Conservation (phyloP, 2,329 filamentous ascomycete genomes). For the Escovopsis weberi region DNA sequence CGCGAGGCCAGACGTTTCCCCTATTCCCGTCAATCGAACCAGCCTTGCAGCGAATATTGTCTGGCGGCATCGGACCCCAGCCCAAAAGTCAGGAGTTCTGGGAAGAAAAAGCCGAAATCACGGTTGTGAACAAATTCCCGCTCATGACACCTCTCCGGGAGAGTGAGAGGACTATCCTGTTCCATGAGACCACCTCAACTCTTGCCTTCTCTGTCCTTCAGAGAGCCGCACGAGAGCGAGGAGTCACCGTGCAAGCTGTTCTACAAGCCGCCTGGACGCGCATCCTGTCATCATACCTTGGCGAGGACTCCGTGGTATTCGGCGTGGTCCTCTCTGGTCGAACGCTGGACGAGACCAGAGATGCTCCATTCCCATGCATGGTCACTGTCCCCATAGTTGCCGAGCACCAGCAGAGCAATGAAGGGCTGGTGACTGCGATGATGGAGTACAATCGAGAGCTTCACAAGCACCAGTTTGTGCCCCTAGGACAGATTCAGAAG, state of each 20-base stretch:
- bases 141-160: conserved; percentile 50
- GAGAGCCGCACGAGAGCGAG: conserved; percentile 35
- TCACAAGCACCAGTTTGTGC: conserved; percentile 55
- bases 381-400: conserved; percentile 63
- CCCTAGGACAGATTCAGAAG: conserved; percentile 57
- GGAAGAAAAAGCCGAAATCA: conserved; percentile 36
- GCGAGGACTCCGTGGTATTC: conserved; percentile 60
- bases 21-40: conserved; percentile 15
- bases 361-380: conserved; percentile 62
- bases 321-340: conserved; percentile 70
- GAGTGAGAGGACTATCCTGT: conserved; percentile 16
- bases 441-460: conserved; percentile 50
- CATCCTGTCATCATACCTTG: conserved; percentile 60
- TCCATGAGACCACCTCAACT: conserved; percentile 21
- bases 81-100: conserved; percentile 43
- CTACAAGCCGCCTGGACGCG: conserved; percentile 68
- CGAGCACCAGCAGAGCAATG: conserved; percentile 37
- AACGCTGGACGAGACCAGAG: conserved; percentile 41
- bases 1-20: conserved; percentile 10
- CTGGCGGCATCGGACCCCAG: conserved; percentile 14
- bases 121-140: conserved; percentile 58
- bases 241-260: conserved; percentile 62
- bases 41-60: conserved; percentile 28
- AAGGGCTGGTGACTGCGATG: conserved; percentile 43
- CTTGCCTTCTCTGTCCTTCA: conserved; percentile 35